Evolutionary conservation across 257 asterid genomes (phyloP).

Genomic region (Solanum chilense): DNA sequence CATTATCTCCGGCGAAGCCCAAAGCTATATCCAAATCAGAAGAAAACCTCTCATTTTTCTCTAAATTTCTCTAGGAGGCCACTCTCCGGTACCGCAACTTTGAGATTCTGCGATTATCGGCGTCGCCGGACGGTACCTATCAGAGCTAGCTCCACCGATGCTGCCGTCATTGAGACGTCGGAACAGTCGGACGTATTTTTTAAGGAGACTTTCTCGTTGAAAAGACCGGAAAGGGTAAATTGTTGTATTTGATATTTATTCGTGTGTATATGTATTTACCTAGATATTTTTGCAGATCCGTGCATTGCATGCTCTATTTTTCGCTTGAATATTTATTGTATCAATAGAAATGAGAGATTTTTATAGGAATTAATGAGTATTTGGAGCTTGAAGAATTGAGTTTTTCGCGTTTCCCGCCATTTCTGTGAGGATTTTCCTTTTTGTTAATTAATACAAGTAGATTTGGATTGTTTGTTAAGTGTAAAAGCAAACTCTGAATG

Average conservation of each 20-base stretch:
- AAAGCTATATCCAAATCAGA: slow-evolving; percentile 6
- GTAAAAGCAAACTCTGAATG: background rate
- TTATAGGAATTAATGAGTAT: background rate
- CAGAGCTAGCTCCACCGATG: slow-evolving; percentile 31
- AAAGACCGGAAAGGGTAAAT: slow-evolving; percentile 44
- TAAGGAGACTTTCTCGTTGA: slow-evolving; percentile 27
- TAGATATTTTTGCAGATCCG: background rate
- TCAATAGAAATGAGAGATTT: background rate
- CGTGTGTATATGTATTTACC: background rate
- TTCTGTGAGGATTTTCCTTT: background rate
- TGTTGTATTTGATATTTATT: background rate
- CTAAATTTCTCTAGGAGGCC: slow-evolving; percentile 19
- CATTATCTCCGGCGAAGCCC: slow-evolving; percentile 14
- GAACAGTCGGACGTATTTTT: slow-evolving; percentile 31
- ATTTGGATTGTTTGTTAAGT: background rate
- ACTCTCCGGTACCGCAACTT: slow-evolving; percentile 3
- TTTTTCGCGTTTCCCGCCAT: background rate
- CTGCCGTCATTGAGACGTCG: slow-evolving; percentile 34
- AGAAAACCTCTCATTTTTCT: slow-evolving; percentile 8
- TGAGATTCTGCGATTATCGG: slow-evolving; percentile 18
- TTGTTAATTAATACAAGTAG: background rate
- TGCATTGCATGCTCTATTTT: background rate
- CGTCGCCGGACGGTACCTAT: background rate
- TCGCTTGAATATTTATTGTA: background rate
- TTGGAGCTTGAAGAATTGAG: background rate